Base-by-base conservation (phyloP, 306 rosid genomes). In the Carpinus fangiana region DNA sequence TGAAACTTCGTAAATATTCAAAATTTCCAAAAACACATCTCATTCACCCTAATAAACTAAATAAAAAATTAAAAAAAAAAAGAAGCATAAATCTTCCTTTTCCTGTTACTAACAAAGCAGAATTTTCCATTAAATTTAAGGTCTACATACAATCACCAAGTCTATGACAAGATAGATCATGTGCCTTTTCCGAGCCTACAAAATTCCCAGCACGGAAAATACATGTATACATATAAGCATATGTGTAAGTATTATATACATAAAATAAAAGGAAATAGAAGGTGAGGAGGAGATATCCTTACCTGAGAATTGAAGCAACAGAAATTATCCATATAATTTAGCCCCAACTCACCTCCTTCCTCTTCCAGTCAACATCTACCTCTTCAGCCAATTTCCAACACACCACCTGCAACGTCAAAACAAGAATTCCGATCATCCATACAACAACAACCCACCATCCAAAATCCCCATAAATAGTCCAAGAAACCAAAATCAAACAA, bases 301-400 rank as follows among this genome's bases (percentile, higher is more conserved):
- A 93, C 98, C 96, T 88, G 90, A 80, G 79, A 80, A 82, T 78
- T 83, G 91, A 91, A 93, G 92, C 95, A 93, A 76, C 98, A 90
- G 52, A 93, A 65, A 81, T 79, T 83, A 87, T 87, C 98, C 98
- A 93, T 93, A 38, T 73, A 78, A 74, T 88, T 83, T 80, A 80
- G 78, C 85, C 75, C 86, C 77, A 59, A 80, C 82, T 88, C 86
- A 86, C 79, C 79, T 82, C 73, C 82, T 85, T 77, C 79, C 73
- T 55, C 74, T 75, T 38, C 77, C 79, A 79, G 66, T 79, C 87
- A 88, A 85, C 96, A 91, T 90, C 85, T 72, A 89, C 81, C 85
- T 81, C 81, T 66, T 70, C 70, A 55, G 73, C 81, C 61, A 72
- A 80, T 28, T 81, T 72, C 62, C 81, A 54, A 69, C 77, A 78